Conservation (phyloP, 148 eudicot genomes). For the Chenopodium quinoa region DNA sequence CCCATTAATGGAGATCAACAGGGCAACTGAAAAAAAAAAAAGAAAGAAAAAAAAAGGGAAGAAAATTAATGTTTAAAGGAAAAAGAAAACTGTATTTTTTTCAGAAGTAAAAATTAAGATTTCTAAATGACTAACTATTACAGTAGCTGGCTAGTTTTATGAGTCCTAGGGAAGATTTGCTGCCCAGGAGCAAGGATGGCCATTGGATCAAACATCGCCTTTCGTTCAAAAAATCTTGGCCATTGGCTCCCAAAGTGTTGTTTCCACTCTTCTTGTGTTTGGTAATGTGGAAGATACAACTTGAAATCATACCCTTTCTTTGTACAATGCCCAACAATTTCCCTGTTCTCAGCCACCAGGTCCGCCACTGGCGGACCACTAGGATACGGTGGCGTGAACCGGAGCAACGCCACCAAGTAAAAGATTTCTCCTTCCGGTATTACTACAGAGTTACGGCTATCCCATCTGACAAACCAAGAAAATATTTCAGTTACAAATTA, state of each 20-base stretch:
- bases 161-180: slow-evolving; percentile 57
- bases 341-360: slow-evolving; percentile 54
- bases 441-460: slow-evolving; percentile 60
- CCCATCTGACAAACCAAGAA: slow-evolving; percentile 58
- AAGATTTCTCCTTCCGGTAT: slow-evolving; percentile 73
- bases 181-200: slow-evolving; percentile 94
- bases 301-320: slow-evolving; percentile 58
- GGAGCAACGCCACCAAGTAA: slow-evolving; percentile 77
- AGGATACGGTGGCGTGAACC: slow-evolving; percentile 53
- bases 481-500: not conserved
- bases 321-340: slow-evolving; percentile 50
- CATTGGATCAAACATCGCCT: slow-evolving; percentile 65
- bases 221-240: slow-evolving; percentile 60
- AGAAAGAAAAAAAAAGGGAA: not conserved
- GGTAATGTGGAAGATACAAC: slow-evolving; percentile 76
- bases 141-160: not conserved
- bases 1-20: not conserved
- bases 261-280: slow-evolving; percentile 62
- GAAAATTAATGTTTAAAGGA: not conserved
- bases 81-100: slow-evolving; percentile 5
- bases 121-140: slow-evolving; percentile 2
- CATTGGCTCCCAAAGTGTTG: slow-evolving; percentile 72
- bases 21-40: slow-evolving; percentile 9
- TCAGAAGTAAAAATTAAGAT: slow-evolving; percentile 17
- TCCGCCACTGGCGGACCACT: slow-evolving; percentile 48